These are phyloP conservation scores for Irpex sp. DNA, from an alignment of 1,284 basidiomycete genomes.

Conservation along the genomic window DNA sequence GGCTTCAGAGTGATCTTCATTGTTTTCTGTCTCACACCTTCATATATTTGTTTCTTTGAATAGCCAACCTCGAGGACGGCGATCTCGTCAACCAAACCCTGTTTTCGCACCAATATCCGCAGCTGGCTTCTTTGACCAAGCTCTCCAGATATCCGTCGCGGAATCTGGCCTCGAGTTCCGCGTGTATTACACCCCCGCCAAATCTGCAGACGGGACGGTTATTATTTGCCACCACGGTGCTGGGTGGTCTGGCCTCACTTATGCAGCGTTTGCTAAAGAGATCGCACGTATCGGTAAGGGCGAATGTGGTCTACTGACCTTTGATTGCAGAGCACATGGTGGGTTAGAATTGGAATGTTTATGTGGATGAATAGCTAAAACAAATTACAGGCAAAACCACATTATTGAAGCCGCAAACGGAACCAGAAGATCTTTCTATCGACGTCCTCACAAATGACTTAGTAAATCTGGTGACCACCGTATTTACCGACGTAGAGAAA, in stretches of 20 bases:
- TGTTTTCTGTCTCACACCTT: background rate
- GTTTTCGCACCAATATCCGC: slow-evolving; percentile 75
- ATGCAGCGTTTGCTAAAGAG: slow-evolving; percentile 85
- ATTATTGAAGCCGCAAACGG: slow-evolving; percentile 28
- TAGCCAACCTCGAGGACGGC: slow-evolving; percentile 18
- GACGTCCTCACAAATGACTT: slow-evolving; percentile 72
- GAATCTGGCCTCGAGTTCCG: slow-evolving; percentile 62
- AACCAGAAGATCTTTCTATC: slow-evolving; percentile 71
- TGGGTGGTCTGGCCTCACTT: slow-evolving; percentile 86
- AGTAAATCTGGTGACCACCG: slow-evolving; percentile 55
- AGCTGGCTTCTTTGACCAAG: slow-evolving; percentile 69
- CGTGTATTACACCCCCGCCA: slow-evolving; percentile 73
- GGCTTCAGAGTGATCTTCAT: slow-evolving; percentile 1
- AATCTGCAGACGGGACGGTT: slow-evolving; percentile 48
- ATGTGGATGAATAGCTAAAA: background rate
- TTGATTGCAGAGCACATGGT: slow-evolving; percentile 93
- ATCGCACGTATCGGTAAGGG: slow-evolving; percentile 59
- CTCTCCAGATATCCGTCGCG: slow-evolving; percentile 68
- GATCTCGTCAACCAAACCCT: slow-evolving; percentile 44
- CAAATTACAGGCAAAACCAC: slow-evolving; percentile 24
- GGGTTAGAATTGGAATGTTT: slow-evolving; percentile 21
- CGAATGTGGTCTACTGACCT: slow-evolving; percentile 79
- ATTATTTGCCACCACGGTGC: slow-evolving; percentile 95
- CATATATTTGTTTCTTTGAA: background rate
- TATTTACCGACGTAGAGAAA: slow-evolving; percentile 62